Conservation (phyloP, 208 protist species). For the Wallacemonas sp. region DNA sequence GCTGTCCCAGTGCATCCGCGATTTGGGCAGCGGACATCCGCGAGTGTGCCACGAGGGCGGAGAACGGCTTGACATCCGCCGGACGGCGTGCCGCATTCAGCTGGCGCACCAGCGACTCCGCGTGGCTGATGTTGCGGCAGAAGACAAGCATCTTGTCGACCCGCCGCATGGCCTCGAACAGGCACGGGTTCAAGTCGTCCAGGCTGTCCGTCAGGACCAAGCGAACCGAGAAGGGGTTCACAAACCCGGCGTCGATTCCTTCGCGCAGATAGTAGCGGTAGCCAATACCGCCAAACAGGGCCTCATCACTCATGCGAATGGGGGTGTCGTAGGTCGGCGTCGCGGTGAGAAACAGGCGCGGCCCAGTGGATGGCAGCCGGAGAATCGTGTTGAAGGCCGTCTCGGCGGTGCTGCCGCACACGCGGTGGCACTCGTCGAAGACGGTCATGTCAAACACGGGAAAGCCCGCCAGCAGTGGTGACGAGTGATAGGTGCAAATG, state of each 20-base stretch:
- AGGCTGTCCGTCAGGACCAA: constrained; percentile 53
- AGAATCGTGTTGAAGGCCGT: constrained; percentile 79
- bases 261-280: constrained; percentile 84
- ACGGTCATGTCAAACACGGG: constrained; percentile 55
- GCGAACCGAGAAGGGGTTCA: constrained; percentile 72
- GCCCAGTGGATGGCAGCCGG: constrained; percentile 41
- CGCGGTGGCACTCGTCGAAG: constrained; percentile 85
- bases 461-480: constrained; percentile 48
- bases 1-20: constrained; percentile 40
- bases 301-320: constrained; percentile 69
- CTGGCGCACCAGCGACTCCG: constrained; percentile 32
- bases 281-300: constrained; percentile 70
- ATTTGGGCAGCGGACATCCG: constrained; percentile 50
- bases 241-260: constrained; percentile 73
- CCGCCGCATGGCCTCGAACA: constrained; percentile 73
- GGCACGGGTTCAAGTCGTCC: constrained; percentile 66
- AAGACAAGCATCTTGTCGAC: constrained; percentile 84
- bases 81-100: constrained; percentile 29
- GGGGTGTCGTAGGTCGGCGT: constrained; percentile 82
- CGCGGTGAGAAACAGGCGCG: constrained; percentile 70
- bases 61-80: constrained; percentile 49
- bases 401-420: constrained; percentile 58
- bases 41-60: constrained; percentile 68
- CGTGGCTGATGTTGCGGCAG: constrained; percentile 66
- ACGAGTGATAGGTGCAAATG: constrained; percentile 81